Evolutionary conservation across 192 early-diverging fungal species (phyloP).

Genomic region (Entophlyctis helioformis): DNA sequence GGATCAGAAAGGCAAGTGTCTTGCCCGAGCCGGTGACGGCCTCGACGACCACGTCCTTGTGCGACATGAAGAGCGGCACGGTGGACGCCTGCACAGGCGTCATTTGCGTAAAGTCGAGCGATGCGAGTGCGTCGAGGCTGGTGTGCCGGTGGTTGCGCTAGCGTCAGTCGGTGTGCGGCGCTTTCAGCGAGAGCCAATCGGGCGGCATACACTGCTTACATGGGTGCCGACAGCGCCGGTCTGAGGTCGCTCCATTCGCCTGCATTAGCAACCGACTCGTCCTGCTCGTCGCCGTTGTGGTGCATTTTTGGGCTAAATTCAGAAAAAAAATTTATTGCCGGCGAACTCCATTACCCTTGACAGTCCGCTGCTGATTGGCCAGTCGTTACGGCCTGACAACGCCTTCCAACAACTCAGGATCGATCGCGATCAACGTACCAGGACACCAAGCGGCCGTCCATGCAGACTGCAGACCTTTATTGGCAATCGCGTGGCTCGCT

Average conservation of each 20-base stretch:
- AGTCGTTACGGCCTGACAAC: too few species aligned
- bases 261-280: conserved; percentile 36
- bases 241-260: conserved; percentile 50
- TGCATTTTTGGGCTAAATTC: too few species aligned
- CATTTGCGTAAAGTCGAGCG: conserved; percentile 72
- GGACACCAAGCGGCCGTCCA: too few species aligned
- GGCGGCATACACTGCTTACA: conserved; percentile 13
- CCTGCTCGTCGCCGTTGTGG: too few species aligned
- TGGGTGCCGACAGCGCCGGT: conserved; percentile 40
- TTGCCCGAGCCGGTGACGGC: conserved; percentile 97
- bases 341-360: too few species aligned
- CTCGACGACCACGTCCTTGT: conserved; percentile 95
- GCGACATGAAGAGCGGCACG: conserved; percentile 82
- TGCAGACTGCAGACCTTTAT: too few species aligned
- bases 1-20: conserved; percentile 84
- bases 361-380: too few species aligned
- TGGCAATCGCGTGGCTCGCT: too few species aligned
- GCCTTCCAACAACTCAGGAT: too few species aligned
- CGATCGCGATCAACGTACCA: too few species aligned
- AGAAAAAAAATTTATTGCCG: too few species aligned
- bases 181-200: neutral
- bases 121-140: conserved; percentile 19
- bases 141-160: neutral
- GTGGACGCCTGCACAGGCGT: conserved; percentile 88
- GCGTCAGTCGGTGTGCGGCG: neutral